Conservation (phyloP, 305 asterid genomes). For the Vinca major region DNA sequence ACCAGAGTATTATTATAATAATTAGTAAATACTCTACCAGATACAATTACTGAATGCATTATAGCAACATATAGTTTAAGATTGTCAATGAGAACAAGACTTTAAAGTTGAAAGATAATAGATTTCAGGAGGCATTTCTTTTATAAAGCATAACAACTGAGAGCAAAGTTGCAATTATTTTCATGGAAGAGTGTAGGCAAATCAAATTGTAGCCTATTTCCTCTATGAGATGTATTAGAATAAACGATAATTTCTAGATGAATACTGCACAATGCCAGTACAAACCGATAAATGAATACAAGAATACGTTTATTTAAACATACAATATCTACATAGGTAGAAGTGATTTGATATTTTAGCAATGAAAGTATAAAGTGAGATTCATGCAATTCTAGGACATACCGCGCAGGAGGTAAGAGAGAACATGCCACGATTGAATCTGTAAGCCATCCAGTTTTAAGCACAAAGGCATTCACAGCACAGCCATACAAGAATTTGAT, state of each 20-base stretch:
- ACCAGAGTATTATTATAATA: not conserved
- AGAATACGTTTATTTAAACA: no score
- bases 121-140: not conserved
- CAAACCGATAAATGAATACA: no score
- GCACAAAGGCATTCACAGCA: conserved; percentile 63
- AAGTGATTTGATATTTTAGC: no score
- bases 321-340: no score
- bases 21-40: not conserved
- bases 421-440: conserved; percentile 60
- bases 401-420: conserved; percentile 58
- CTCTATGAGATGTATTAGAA: not conserved
- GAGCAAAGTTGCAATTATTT: not conserved
- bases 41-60: not conserved
- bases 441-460: conserved; percentile 59
- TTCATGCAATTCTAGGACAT: conserved; percentile 17
- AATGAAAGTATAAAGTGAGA: no score
- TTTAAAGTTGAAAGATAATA: no score
- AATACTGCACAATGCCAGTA: no score
- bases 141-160: no score
- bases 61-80: not conserved
- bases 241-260: no score
- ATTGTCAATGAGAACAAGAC: not conserved
- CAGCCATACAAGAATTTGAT: conserved; percentile 74
- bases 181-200: not conserved
- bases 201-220: not conserved